Base-by-base conservation (phyloP, 768 basidiomycete genomes). In the Termitomyces eurrhizus region DNA sequence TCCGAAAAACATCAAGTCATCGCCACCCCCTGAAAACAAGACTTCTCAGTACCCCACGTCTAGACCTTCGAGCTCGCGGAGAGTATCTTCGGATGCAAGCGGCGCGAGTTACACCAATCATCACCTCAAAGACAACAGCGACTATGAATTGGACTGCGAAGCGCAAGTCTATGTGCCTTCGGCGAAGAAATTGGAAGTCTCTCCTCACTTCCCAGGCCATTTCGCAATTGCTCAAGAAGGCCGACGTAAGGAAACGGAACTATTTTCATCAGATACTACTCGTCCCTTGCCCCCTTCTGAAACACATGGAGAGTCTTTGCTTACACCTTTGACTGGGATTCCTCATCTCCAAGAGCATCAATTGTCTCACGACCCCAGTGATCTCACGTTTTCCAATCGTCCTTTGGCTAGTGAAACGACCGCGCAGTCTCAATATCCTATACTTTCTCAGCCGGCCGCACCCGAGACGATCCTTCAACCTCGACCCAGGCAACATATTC, bases 191-290 rank as follows among this genome's bases (percentile, higher is more conserved):
- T 18, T 0, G 37, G 2, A 16, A 18, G 7, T 29, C 37, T 36
- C 14, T 7, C 12, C 11, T 7, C 1, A 48, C n/a, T 16, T 39
- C n/a, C 42, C 52, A 35, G 52, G 41, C 26, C 52, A 13, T 14
- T 46, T 42, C 24, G n/a, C n/a, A 36, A 41, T 16, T 16, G 16
- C 7, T 46, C 0, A 56, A 29, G 9, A 41, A 29, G 5, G 18
- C 7, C 49, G 8, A 9, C 26, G 48, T 21, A 16, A 48, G 18
- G 59, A 58, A 14, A 63, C 59, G 7, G 60, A 64, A 24, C 60
- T 57, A 3, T 45, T 61, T 16, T 54, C 50, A 0, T 41, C 57
- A 12, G 8, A 64, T 21, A 29, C 54, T 24, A 37, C 53, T 29
- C 29, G 4, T n/a, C 57, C 60, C 3, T 57, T 54, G 1, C 49